These are phyloP conservation scores for Epichloe elymi DNA, from an alignment of 2,329 filamentous ascomycete species.

Conservation along the genomic window DNA sequence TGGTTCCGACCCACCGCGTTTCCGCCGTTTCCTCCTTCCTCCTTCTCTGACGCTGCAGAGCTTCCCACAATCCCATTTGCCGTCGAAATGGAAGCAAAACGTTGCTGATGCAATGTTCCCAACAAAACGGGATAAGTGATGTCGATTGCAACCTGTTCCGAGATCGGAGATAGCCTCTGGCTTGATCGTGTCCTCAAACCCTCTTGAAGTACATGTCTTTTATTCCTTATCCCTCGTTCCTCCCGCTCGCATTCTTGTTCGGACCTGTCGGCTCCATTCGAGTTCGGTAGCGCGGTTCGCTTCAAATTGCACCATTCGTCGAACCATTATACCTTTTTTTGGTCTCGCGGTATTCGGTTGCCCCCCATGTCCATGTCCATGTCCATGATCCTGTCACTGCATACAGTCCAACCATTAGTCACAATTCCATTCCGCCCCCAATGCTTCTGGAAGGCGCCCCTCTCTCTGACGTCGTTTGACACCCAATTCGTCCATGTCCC, in stretches of 20 bases:
- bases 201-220: background rate
- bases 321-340: background rate
- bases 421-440: conserved; percentile 7
- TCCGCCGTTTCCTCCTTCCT: background rate
- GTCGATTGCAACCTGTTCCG: background rate
- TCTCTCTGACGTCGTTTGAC: background rate
- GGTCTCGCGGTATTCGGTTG: background rate
- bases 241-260: background rate
- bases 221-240: background rate
- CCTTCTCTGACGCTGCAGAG: background rate
- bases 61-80: background rate
- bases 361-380: background rate
- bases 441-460: conserved; percentile 5
- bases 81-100: background rate
- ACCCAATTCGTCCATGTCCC: background rate
- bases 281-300: background rate
- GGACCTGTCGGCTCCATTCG: background rate
- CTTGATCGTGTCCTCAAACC: background rate
- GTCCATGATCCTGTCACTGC: conserved; percentile 5
- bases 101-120: background rate
- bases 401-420: conserved; percentile 8
- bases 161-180: background rate
- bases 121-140: background rate
- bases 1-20: background rate
- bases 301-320: background rate